Evolutionary conservation across 2,329 filamentous ascomycete genomes (phyloP), one percentile per base, ranked within the genome.

Genomic region (Neoscytalidium dimidiatum): DNA sequence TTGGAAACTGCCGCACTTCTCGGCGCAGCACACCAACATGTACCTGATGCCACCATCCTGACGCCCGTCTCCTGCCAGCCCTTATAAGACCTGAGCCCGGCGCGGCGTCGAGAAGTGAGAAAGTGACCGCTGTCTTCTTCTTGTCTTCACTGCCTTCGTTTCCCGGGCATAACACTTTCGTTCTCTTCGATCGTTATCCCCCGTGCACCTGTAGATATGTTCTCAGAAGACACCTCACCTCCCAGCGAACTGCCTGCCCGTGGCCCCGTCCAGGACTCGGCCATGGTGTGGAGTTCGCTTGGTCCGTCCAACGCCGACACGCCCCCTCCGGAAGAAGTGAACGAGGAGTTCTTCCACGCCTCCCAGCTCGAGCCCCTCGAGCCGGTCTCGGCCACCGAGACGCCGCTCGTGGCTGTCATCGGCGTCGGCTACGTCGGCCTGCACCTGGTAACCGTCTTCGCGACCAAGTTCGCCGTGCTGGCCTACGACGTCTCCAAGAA

Each of bases 371-470:
- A 44, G 11, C 53, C 53, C 1, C 53, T 58, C 7, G 13, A 11
- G 9, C 60, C 60, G 21, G 21, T 62, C 31, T 51, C 60, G 3
- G 1, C 14, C 19, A n/a, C 44, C 2, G 60, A 62, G n/a, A 19
- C 31, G 4, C 44, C 60, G 0, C 44, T 62, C 21, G 79, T 85
- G 3, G 82, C 81, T 57, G 77, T 85, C 38, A 81, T 85, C 26
- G 83, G 83, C 3, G 81, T 84, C 17, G 83, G 83, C 51, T 85
- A 85, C 69, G 83, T 85, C 4, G 83, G 83, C 6, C 77, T 79
- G 61, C 81, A 85, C 66, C 80, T 85, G 9, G 79, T 83, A 48
- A 70, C 74, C 5, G 75, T 72, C 17, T 85, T 85, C 66, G 76
- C 79, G 8, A 72, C 67, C 2, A 69, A 73, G 17, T 83, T 78